Evolutionary conservation across 2,329 filamentous ascomycete species (phyloP).

Genomic region (Hysterium pulicare): DNA sequence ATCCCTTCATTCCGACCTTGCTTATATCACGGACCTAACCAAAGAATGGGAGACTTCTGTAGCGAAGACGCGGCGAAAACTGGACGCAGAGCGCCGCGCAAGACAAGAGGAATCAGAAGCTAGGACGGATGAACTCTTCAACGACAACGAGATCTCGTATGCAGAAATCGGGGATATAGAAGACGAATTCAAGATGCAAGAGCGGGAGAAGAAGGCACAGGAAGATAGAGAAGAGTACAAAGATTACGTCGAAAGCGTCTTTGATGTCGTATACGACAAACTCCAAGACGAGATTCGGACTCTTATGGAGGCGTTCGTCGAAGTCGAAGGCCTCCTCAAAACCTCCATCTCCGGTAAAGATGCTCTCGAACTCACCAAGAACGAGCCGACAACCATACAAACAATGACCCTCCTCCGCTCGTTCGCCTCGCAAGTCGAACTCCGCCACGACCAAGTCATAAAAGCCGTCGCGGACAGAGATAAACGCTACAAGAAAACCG

Average conservation of each 20-base stretch:
- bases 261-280: conserved; percentile 47
- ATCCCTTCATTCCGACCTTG: conserved; percentile 16
- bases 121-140: conserved; percentile 54
- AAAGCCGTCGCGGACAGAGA: conserved; percentile 53
- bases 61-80: conserved; percentile 40
- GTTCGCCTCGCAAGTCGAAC: conserved; percentile 48
- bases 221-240: conserved; percentile 54
- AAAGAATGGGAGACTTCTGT: conserved; percentile 47
- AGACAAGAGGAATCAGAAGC: conserved; percentile 52
- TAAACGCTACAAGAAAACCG: conserved; percentile 52
- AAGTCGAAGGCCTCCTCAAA: conserved; percentile 24
- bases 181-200: conserved; percentile 53
- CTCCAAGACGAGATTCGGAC: conserved; percentile 50
- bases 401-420: conserved; percentile 45
- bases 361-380: conserved; percentile 35
- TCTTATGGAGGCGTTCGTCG: conserved; percentile 47
- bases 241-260: conserved; percentile 49
- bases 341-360: conserved; percentile 22
- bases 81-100: conserved; percentile 47
- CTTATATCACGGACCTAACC: conserved; percentile 20
- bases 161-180: conserved; percentile 55
- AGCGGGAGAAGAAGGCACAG: conserved; percentile 49
- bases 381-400: conserved; percentile 15
- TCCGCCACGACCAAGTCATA: conserved; percentile 48
- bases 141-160: conserved; percentile 56